Percentiles rank a stretch among this genome's conserved stretches.
Evolutionary conservation across 257 asterid species (phyloP).

Genomic region (Galeopsis tetrahit): DNA sequence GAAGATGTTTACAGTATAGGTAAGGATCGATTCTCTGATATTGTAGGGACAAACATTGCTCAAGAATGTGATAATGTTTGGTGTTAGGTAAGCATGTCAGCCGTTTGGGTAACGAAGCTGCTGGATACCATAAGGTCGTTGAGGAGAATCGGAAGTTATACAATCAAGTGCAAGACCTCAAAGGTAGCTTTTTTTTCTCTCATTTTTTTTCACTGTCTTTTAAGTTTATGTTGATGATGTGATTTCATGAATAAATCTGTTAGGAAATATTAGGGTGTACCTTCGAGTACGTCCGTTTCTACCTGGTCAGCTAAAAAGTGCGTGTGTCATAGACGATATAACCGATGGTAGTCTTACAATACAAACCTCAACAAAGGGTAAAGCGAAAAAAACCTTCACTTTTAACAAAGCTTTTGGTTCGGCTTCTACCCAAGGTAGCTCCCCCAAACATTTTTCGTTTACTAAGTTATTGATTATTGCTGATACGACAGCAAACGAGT

Average conservation of each 20-base stretch:
- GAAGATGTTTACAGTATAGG: slow-evolving; percentile 76
- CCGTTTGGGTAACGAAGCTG: slow-evolving; percentile 66
- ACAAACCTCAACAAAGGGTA: slow-evolving; percentile 50
- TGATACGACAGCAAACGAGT: background rate
- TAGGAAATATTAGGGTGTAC: slow-evolving; percentile 59
- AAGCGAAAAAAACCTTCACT: slow-evolving; percentile 52
- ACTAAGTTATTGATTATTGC: background rate
- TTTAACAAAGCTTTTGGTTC: slow-evolving; percentile 63
- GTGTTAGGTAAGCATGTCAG: slow-evolving; percentile 66
- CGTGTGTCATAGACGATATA: slow-evolving; percentile 50
- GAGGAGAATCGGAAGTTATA: slow-evolving; percentile 86
- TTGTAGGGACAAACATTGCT: slow-evolving; percentile 7
- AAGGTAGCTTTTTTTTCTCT: slow-evolving; percentile 48
- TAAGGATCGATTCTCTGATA: slow-evolving; percentile 27
- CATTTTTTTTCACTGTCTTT: background rate
- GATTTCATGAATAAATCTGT: slow-evolving; percentile 21
- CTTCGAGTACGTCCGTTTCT: slow-evolving; percentile 52
- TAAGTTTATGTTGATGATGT: slow-evolving; percentile 26
- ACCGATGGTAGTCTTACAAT: slow-evolving; percentile 54
- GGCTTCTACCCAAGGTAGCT: slow-evolving; percentile 56
- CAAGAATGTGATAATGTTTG: slow-evolving; percentile 13
- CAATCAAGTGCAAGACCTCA: slow-evolving; percentile 90
- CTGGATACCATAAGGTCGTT: slow-evolving; percentile 71
- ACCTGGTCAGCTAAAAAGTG: slow-evolving; percentile 42
- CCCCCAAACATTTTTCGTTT: background rate